phyloP scores from a whole-genome alignment of 1,284 basidiomycete species.

The Vanrija humicola region DNA sequence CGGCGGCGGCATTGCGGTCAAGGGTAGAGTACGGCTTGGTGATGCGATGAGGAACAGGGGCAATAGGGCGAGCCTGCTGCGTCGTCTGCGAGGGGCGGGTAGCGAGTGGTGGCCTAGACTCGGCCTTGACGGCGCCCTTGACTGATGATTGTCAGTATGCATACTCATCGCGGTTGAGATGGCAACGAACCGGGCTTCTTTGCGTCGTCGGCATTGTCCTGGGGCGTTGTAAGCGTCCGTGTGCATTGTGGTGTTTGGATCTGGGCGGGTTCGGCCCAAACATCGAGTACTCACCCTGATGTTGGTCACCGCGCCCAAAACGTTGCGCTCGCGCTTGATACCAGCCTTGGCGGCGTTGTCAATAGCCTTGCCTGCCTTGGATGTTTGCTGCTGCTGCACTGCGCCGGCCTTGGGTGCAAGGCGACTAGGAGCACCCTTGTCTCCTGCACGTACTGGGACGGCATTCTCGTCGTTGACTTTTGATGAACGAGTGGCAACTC shows the following conservation, averaged over 20 bases:
- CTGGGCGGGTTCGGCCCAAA: background rate
- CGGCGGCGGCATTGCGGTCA: slow-evolving; percentile 11
- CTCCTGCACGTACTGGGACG: slow-evolving; percentile 27
- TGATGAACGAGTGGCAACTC: slow-evolving; percentile 26
- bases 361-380: background rate
- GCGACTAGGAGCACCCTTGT: slow-evolving; percentile 28
- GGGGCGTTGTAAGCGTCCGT: slow-evolving; percentile 12
- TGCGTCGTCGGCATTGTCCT: slow-evolving; percentile 25
- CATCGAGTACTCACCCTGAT: slow-evolving; percentile 13
- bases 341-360: slow-evolving; percentile 29
- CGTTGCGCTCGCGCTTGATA: slow-evolving; percentile 42
- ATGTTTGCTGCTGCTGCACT: slow-evolving; percentile 5
- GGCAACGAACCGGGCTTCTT: slow-evolving; percentile 34
- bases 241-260: background rate
- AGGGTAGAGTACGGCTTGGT: slow-evolving; percentile 21
- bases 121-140: slow-evolving; percentile 20
- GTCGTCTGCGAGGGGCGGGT: slow-evolving; percentile 18
- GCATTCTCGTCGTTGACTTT: slow-evolving; percentile 44
- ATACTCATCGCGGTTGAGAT: background rate
- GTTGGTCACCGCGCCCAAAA: slow-evolving; percentile 39
- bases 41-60: slow-evolving; percentile 33
- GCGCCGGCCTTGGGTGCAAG: slow-evolving; percentile 27
- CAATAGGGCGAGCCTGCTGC: slow-evolving; percentile 30
- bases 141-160: slow-evolving; percentile 12
- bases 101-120: slow-evolving; percentile 36